Evolutionary conservation across 139 green algal species (phyloP).

Genomic region (Edaphochlamys debaryana): DNA sequence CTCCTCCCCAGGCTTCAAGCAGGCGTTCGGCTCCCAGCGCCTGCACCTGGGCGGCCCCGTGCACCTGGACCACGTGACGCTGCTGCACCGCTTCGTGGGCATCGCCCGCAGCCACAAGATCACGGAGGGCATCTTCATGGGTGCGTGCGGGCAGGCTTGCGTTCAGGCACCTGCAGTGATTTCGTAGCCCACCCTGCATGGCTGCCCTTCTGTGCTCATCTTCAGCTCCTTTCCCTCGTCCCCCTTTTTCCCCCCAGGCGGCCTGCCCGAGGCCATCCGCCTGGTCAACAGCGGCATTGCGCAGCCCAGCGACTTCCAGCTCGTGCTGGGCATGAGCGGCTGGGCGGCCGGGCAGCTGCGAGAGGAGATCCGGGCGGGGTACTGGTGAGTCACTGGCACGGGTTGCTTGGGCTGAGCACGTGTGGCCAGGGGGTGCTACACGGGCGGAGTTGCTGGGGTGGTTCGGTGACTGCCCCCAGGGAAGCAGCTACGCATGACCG

Average conservation of each 20-base stretch:
- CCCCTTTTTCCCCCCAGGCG: conserved; percentile 28
- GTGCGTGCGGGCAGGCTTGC: no score
- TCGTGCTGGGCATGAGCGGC: conserved; percentile 54
- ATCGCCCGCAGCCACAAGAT: conserved; percentile 37
- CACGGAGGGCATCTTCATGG: conserved; percentile 21
- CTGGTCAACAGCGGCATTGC: conserved; percentile 52
- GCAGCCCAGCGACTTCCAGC: conserved; percentile 46
- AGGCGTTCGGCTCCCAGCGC: conserved; percentile 49
- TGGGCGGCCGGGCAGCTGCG: conserved; percentile 52
- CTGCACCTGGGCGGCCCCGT: conserved; percentile 60
- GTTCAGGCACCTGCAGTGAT: neutral
- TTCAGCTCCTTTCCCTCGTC: neutral
- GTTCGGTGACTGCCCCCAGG: no score
- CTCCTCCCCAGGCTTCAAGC: conserved; percentile 45
- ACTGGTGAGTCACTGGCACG: conserved; percentile 20
- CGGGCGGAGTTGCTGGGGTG: no score
- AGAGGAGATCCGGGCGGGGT: conserved; percentile 44
- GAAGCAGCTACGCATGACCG: no score
- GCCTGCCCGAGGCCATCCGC: conserved; percentile 51
- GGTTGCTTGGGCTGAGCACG: neutral
- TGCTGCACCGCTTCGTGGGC: conserved; percentile 60
- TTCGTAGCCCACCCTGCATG: no score
- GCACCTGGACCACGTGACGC: conserved; percentile 59
- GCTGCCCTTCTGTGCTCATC: no score
- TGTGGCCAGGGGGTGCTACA: no score